These are phyloP conservation scores for Candida smagusa DNA, from an alignment of 1,139 yeast genomes.

Conservation along the genomic window DNA sequence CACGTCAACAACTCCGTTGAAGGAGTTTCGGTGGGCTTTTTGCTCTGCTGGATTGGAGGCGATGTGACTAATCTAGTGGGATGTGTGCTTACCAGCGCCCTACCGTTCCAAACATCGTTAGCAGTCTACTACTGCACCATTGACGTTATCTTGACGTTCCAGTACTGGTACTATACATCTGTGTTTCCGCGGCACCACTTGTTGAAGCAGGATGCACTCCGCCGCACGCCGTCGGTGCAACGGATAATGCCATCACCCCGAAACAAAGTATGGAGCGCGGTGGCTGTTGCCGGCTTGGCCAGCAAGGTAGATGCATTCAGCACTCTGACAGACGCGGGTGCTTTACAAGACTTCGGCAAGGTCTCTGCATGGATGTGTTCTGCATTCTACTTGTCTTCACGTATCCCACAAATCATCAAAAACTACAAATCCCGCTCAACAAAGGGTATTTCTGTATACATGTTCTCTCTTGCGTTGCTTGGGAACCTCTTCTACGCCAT, in stretches of 20 bases:
- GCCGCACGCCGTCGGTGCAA: neutral
- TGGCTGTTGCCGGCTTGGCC: neutral
- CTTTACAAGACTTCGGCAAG: constrained; percentile 24
- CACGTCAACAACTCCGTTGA: constrained; percentile 22
- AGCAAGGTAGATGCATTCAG: neutral
- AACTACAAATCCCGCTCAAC: constrained; percentile 31
- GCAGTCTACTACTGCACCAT: constrained; percentile 26
- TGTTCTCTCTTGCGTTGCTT: constrained; percentile 35
- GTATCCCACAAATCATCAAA: constrained; percentile 74
- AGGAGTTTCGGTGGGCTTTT: constrained; percentile 20
- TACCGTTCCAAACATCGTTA: constrained; percentile 24
- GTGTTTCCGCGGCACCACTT: constrained; percentile 19
- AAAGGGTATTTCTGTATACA: constrained; percentile 33
- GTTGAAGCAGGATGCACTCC: constrained; percentile 16
- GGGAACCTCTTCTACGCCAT: constrained; percentile 36
- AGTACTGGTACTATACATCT: constrained; percentile 25
- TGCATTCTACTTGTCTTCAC: constrained; percentile 72
- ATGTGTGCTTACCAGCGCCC: constrained; percentile 21
- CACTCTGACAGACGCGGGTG: neutral
- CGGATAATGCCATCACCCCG: neutral
- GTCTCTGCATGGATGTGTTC: constrained; percentile 91
- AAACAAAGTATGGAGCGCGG: neutral
- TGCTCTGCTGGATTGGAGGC: constrained; percentile 24
- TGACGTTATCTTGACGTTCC: constrained; percentile 20
- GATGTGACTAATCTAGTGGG: constrained; percentile 23